Conservation (phyloP, 2,329 filamentous ascomycete genomes). For the Penicillium brevicompactum region DNA sequence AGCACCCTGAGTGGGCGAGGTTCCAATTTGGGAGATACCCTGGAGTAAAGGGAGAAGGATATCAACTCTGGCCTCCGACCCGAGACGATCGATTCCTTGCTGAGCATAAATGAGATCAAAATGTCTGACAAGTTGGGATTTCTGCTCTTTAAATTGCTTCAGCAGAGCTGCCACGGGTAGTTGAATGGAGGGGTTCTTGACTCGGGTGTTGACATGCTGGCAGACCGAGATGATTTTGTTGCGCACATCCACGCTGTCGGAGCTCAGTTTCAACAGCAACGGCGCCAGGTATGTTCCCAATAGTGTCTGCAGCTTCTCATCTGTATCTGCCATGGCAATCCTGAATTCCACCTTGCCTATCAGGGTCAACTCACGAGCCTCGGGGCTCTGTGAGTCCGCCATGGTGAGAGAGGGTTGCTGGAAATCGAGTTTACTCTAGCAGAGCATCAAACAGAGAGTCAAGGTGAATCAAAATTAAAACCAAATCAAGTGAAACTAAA, state of each 20-base stretch:
- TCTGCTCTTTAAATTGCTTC: constrained; percentile 83
- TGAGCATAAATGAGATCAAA: constrained; percentile 89
- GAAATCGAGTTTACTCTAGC: neutral
- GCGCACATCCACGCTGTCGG: constrained; percentile 76
- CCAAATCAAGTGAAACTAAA: neutral
- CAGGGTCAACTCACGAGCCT: constrained; percentile 73
- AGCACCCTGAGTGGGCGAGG: constrained; percentile 58
- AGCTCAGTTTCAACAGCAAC: constrained; percentile 81
- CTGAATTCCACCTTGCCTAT: constrained; percentile 83
- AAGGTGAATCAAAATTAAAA: neutral
- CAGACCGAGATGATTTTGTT: constrained; percentile 75
- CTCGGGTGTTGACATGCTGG: constrained; percentile 69
- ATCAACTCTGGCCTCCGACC: constrained; percentile 65
- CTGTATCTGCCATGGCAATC: constrained; percentile 80
- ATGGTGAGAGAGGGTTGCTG: constrained; percentile 23
- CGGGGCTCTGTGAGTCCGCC: constrained; percentile 40
- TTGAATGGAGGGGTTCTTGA: constrained; percentile 65
- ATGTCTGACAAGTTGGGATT: constrained; percentile 75
- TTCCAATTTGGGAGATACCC: constrained; percentile 64
- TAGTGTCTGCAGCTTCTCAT: constrained; percentile 76
- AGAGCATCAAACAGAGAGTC: constrained; percentile 5
- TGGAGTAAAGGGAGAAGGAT: constrained; percentile 71
- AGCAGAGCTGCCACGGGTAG: constrained; percentile 82
- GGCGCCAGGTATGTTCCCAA: constrained; percentile 79
- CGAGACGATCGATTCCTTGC: constrained; percentile 70